Conservation (phyloP, 139 green algal species). For the Chlamydomonas schloesseri region DNA sequence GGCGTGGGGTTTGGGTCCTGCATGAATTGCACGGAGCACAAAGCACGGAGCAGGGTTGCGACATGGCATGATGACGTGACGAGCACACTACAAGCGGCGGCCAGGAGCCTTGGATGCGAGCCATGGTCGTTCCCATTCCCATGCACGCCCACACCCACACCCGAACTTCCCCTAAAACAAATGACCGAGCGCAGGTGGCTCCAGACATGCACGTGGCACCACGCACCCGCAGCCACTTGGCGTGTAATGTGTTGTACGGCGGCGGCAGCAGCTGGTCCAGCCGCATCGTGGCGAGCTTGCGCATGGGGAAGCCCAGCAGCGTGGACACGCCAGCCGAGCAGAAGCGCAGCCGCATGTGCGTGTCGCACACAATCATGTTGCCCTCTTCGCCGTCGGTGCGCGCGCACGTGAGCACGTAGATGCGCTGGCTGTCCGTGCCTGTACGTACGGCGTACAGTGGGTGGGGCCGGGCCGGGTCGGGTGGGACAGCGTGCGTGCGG, state of each 20-base stretch:
- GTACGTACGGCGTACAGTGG: neutral
- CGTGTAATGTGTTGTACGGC: slow-evolving; percentile 58
- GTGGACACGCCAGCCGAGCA: neutral
- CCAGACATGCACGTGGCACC: no score
- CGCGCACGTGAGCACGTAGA: slow-evolving; percentile 31
- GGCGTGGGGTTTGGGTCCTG: slow-evolving; percentile 20
- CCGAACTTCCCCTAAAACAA: no score
- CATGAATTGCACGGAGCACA: neutral
- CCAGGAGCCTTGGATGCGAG: neutral
- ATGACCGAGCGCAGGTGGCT: no score
- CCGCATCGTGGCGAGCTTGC: slow-evolving; percentile 40
- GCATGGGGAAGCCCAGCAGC: slow-evolving; percentile 43
- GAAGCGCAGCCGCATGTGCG: neutral
- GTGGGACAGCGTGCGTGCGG: neutral
- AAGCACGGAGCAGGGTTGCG: no score
- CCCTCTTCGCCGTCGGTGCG: slow-evolving; percentile 30
- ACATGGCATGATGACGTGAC: no score
- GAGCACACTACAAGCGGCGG: no score
- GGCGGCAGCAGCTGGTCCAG: slow-evolving; percentile 49
- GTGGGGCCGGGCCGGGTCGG: no score
- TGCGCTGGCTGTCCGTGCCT: slow-evolving; percentile 48
- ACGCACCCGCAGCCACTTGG: slow-evolving; percentile 51
- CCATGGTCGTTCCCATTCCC: no score
- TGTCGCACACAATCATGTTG: slow-evolving; percentile 44
- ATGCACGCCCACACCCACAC: no score